Conservation (phyloP, 2,329 filamentous ascomycete genomes). For the Botrytis squamosa region DNA sequence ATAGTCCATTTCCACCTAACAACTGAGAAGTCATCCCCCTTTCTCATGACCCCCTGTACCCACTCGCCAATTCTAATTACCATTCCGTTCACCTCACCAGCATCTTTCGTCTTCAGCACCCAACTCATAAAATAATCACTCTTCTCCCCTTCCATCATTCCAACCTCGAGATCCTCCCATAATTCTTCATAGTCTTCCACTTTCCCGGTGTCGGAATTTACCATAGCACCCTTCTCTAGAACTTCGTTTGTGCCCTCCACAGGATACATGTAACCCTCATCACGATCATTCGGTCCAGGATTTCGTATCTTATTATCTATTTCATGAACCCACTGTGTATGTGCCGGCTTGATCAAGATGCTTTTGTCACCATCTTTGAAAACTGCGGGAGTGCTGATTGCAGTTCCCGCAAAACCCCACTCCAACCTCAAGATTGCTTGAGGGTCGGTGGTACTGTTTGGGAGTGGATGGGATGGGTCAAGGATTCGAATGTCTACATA, state of each 20-base stretch:
- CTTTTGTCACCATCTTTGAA: constrained; percentile 20
- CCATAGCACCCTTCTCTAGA: constrained; percentile 37
- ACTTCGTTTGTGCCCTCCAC: constrained; percentile 28
- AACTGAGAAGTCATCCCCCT: constrained; percentile 24
- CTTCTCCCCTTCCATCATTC: constrained; percentile 7
- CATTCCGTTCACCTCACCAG: constrained; percentile 24
- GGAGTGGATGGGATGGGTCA: constrained; percentile 19
- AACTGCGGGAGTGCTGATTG: constrained; percentile 24
- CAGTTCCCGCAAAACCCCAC: constrained; percentile 37
- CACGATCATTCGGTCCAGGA: constrained; percentile 26
- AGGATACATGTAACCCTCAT: constrained; percentile 39
- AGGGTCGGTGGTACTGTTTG: constrained; percentile 12
- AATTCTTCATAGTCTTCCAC: constrained; percentile 39
- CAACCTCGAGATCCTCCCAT: constrained; percentile 37
- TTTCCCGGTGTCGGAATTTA: constrained; percentile 34
- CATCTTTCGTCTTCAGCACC: constrained; percentile 27
- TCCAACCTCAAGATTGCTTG: constrained; percentile 30
- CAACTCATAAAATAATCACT: constrained; percentile 25
- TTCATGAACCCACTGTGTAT: constrained; percentile 37
- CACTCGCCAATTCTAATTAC: constrained; percentile 29
- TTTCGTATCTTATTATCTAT: constrained; percentile 33
- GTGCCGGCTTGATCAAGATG: constrained; percentile 24
- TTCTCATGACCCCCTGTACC: constrained; percentile 30
- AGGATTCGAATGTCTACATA: constrained; percentile 38
- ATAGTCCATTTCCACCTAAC: constrained; percentile 27